Base-by-base conservation (phyloP, 306 rosid genomes). In the Ammopiptanthus mongolicus region DNA sequence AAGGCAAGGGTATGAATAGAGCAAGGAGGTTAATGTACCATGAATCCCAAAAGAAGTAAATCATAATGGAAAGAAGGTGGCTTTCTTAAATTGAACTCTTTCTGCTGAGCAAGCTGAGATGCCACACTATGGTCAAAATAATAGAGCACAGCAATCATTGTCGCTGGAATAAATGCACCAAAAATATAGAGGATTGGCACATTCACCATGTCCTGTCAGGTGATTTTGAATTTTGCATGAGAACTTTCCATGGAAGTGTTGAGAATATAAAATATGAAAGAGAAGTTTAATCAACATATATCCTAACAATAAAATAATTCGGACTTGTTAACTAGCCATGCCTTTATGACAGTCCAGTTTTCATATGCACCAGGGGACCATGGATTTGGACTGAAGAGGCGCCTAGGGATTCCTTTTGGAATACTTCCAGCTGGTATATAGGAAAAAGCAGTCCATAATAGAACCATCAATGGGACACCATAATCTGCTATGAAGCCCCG, bases 61-160 rank as follows among this genome's bases (percentile, higher is more conserved):
- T 91, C 97, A 75, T 91, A 91, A 81, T 91, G 92, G 85, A 84
- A 91, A 7, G 94, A 85, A 84, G 94, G 77, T 18, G 97, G 94
- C 71, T 91, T 91, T 80, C 90, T 82, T 77, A 91, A 82, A 79
- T 89, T 91, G 88, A 91, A 91, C 59, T 91, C 94, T 74, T 87
- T 86, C 81, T 89, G 97, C 80, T 91, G 97, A 77, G 97, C 91
- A 13, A 91, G 97, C 83, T 91, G 94, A 78, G 97, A 87, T 67
- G 97, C 94, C 62, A 91, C 89, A 81, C 97, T 91, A 69, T 91
- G 96, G 81, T 91, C 96, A 82, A 91, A 91, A 84, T 91, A 91
- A 84, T 88, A 88, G 31, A 91, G 90, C 66, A 89, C 97, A 0
- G 94, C 92, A 79, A 91, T 91, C 97, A 91, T 87, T 68, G 97